Base-by-base conservation (phyloP, 352 stramenopile species). In the Phytophthora boehmeriae region DNA sequence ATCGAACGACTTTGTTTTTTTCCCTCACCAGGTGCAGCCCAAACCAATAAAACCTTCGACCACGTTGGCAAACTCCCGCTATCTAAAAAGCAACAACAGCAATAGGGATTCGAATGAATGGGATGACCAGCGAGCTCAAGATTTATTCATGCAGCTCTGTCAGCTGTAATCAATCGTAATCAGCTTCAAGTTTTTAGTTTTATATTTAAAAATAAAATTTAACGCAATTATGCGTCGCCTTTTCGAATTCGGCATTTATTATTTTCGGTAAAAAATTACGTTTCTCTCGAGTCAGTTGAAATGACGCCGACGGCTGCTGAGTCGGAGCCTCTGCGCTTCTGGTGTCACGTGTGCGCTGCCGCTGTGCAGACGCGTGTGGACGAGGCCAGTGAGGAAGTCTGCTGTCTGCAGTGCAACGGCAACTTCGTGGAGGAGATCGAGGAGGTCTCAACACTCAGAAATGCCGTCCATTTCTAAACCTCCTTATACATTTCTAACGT, bases 361-460 rank as follows among this genome's bases (percentile, higher is more conserved):
- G 65, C 69, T 59, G 83, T 96, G 22, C 50, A 55, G 13, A 93
- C 85, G 49, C 59, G 59, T 35, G 66, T 91, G 19, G 83, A 94
- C 53, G 76, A 65, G 9, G 67, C 69, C 52, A 81, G 66, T 16
- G 73, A 82, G 27, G 87, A 96, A 49, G 70, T 96, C 11, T 90
- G 78, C 59, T 96, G 87, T 54, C 68, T 75, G 19, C 50, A 58
- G 50, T 96, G 87, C 70, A 72, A 73, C 30, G 75, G 87, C 34
- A 92, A 92, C 71, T 96, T 96, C 65, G 87, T 96, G 41, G 87
- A 96, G 60, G 82, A 94, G 63, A 74, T 96, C 49, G 85, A 96
- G 57, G 71, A 77, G 56, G 87, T 90, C 32, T 30, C 54, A 41
- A 34, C 11, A 17, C 16, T 19, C 39, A 20, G 8, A n/a, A 5